Base-by-base conservation (phyloP, 176 grass and related monocot species). In the Tillandsia leiboldiana region DNA sequence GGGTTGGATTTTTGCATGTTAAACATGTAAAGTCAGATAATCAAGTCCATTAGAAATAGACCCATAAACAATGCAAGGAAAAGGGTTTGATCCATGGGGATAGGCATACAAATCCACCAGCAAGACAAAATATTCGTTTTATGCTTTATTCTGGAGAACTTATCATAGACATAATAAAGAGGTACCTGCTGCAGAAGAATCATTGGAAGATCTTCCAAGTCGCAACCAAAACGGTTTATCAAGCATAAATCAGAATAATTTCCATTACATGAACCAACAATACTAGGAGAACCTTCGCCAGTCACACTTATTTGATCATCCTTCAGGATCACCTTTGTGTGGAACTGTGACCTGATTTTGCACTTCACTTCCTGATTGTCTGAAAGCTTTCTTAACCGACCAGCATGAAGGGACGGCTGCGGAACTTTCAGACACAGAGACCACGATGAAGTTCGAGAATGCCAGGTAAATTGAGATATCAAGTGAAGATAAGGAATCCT, bases 391-490 rank as follows among this genome's bases (percentile, higher is more conserved):
- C 17, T 67, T 26, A 33, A 27, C 26, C 33, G 66, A 75, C 76
- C 76, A 74, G 81, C 29, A 14, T 81, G 77, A 64, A 91, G 68
- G 33, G 84, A 76, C 69, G 79, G 73, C 71, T 81, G 81, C 0
- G 93, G 93, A 64, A 97, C 74, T 87, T 85, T 97, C 68, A 97
- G 83, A 70, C 68, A 87, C 49, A 97, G 73, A 79, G 83, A 87
- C 93, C 86, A 97, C 54, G 93, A 97, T 68, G 93, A 97, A 24
- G 83, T 90, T 63, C 89, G 74, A 73, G 93, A 97, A 85, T 97
- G 93, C 89, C 89, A 87, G 12, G 93, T 92, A 74, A 84, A 84
- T 79, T 87, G 79, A 59, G 89, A 90, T 48, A 70, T 15, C 49
- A 92, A 58, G 75, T 92, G 81, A 50, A 97, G 74, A 85, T 87